phyloP scores from a whole-genome alignment of 306 rosid species.

The Cucurbita ficifolia region DNA sequence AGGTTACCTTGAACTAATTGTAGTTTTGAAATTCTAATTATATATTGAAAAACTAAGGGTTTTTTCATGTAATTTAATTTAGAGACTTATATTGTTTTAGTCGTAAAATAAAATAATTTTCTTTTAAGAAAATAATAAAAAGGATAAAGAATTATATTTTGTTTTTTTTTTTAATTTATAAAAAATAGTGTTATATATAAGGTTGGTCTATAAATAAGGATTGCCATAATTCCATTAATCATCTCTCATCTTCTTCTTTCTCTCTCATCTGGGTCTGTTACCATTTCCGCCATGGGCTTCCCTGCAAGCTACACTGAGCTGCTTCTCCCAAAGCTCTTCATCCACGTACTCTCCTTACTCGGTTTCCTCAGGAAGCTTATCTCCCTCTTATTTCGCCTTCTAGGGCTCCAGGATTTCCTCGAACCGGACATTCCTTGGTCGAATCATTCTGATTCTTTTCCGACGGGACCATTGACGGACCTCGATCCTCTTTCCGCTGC shows the following conservation, averaged over 20 bases:
- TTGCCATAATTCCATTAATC: slow-evolving; percentile 1
- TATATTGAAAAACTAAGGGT: too few relatives aligned
- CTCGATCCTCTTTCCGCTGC: slow-evolving; percentile 33
- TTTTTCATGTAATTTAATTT: too few relatives aligned
- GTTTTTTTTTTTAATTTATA: too few relatives aligned
- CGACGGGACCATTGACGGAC: slow-evolving; percentile 14
- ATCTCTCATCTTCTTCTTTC: neutral
- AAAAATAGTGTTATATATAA: neutral
- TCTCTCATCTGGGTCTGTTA: neutral
- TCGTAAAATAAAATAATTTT: neutral
- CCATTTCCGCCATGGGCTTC: slow-evolving; percentile 37
- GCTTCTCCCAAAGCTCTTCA: slow-evolving; percentile 42
- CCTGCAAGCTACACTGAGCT: slow-evolving; percentile 60
- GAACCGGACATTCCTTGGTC: slow-evolving; percentile 43
- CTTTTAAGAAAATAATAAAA: neutral
- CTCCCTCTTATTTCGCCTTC: slow-evolving; percentile 15
- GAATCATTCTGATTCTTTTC: neutral
- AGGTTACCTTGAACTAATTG: too few relatives aligned
- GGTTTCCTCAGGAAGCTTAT: slow-evolving; percentile 42
- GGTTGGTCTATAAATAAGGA: neutral
- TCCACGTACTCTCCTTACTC: slow-evolving; percentile 36
- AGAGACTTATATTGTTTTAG: too few relatives aligned
- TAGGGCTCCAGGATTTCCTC: slow-evolving; percentile 53
- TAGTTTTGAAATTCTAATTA: too few relatives aligned
- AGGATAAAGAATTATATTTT: neutral